A percentile compares a stretch with the other conserved stretches of the same genome.
Evolutionary conservation across 1,284 basidiomycete genomes (phyloP).

Genomic region (Mycosarcoma maydis): DNA sequence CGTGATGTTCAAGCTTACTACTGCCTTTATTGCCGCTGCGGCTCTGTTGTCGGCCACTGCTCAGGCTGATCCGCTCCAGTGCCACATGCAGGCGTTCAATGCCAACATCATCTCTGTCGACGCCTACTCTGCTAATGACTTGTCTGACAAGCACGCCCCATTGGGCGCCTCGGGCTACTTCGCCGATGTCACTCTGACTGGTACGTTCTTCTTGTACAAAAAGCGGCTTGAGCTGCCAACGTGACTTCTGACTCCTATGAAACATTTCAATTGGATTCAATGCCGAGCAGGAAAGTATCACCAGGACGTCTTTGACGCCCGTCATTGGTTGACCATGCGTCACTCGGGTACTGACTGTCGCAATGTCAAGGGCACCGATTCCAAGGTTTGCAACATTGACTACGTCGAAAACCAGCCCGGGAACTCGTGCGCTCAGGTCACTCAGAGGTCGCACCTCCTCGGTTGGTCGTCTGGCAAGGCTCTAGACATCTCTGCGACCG

Average conservation of each 20-base stretch:
- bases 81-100: not conserved
- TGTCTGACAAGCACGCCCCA: not conserved
- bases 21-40: constrained; percentile 3
- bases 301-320: not conserved
- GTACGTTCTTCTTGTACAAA: not conserved
- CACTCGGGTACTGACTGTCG: constrained; percentile 6
- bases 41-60: not conserved
- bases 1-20: constrained; percentile 13
- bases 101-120: constrained; percentile 4
- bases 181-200: constrained; percentile 2
- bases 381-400: constrained; percentile 5
- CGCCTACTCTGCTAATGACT: constrained; percentile 1
- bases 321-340: constrained; percentile 5
- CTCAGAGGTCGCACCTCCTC: not conserved
- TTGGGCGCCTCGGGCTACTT: not conserved
- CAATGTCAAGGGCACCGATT: not conserved
- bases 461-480: constrained; percentile 1
- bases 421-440: constrained; percentile 14
- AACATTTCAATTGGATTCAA: too few relatives aligned
- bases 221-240: not conserved
- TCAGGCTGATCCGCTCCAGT: not conserved
- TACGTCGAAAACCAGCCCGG: not conserved
- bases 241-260: too few relatives aligned
- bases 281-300: not conserved
- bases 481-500: not conserved